Evolutionary conservation across 2,329 filamentous ascomycete genomes (phyloP), one percentile per base, ranked within the genome.

Genomic region (Cladosporium velox): DNA sequence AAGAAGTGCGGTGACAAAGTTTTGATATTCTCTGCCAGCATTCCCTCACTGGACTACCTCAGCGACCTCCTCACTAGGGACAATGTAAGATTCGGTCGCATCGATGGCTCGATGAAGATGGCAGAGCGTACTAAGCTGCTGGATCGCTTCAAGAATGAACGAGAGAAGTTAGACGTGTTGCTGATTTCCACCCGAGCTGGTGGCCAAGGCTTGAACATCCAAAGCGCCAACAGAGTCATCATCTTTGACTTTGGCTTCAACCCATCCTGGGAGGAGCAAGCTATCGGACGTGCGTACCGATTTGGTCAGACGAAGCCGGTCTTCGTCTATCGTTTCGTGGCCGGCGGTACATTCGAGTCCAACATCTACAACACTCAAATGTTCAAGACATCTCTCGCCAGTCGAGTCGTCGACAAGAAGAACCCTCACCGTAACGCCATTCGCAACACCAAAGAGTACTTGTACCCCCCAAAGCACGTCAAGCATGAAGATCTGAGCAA

Each of bases 211-310:
- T 82, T 97, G 59, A 97, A 97, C 70, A 90, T 97, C 14, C 86
- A 87, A 49, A 89, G 90, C 1, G 93, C 93, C 1, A 97, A 93
- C 75, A 87, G 93, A 24, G 91, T 97, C 1, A 85, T 97, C 24
- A 90, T 97, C 24, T 90, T 96, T 65, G 93, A 97, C 75, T 92
- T 90, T 73, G 83, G 85, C 67, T 97, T 89, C 79, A 95, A 93
- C 69, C 93, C 93, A 0, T 85, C 88, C 5, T 84, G 89, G 74
- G 93, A 97, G 76, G 89, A 93, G 72, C 93, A 97, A 78, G 93
- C 93, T 1, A 87, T 97, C 60, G 93, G 92, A 1, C 86, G 93
- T 63, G 90, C 91, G 0, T 97, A 95, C 77, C 91, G 93, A 0
- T 86, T 97, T 38, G 92, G 93, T 0, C 93, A 97, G 77, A 81